Conservation (phyloP, 129 eudicot species). For the Chrysanthemum makinoi region DNA sequence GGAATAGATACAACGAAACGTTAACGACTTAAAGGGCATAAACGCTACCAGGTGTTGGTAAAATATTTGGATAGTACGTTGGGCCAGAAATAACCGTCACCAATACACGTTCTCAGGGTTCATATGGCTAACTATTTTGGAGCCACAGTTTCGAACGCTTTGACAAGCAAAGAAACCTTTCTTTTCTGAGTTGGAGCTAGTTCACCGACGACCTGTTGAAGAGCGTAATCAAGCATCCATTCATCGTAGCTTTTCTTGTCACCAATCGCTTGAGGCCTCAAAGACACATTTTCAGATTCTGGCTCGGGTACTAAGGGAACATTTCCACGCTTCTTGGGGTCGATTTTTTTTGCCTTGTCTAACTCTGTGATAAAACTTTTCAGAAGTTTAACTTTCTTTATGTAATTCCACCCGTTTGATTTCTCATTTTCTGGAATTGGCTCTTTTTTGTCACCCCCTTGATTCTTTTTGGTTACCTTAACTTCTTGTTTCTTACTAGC, state of each 20-base stretch:
- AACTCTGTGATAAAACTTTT: constrained; percentile 56
- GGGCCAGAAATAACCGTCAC: too few relatives aligned
- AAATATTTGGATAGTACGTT: too few relatives aligned
- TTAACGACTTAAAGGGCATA: too few relatives aligned
- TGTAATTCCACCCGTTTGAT: constrained; percentile 52
- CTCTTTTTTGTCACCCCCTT: constrained; percentile 23
- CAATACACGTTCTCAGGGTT: neutral
- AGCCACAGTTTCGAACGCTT: constrained; percentile 65
- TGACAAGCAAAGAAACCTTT: constrained; percentile 66
- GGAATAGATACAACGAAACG: too few relatives aligned
- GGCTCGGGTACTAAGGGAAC: constrained; percentile 39
- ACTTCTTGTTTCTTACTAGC: constrained; percentile 31
- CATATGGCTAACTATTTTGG: constrained; percentile 20
- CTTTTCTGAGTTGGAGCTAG: constrained; percentile 74
- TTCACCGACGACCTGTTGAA: constrained; percentile 57
- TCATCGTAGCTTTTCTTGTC: constrained; percentile 56
- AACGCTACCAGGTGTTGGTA: too few relatives aligned
- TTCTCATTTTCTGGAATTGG: constrained; percentile 15
- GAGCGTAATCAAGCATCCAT: constrained; percentile 88
- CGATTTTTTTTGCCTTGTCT: constrained; percentile 54
- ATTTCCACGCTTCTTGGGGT: constrained; percentile 36
- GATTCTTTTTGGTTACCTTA: constrained; percentile 21
- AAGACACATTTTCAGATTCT: constrained; percentile 50
- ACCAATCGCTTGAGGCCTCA: constrained; percentile 42
- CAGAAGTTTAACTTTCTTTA: constrained; percentile 48